phyloP scores from a whole-genome alignment of 306 rosid genomes.

The Begonia loranthoides region DNA sequence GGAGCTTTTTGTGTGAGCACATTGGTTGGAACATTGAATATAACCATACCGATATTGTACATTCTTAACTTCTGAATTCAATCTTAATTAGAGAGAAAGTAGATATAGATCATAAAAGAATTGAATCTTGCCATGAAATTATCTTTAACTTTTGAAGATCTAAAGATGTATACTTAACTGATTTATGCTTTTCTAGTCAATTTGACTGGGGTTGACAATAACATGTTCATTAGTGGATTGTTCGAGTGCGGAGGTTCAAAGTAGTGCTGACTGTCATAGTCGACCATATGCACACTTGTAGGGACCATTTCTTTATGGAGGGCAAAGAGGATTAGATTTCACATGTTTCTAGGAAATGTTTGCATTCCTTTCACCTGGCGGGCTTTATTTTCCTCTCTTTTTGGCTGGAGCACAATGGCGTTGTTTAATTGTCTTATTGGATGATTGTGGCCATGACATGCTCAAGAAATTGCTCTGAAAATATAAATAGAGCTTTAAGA shows the following conservation, averaged over 20 bases:
- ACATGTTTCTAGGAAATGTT: constrained; percentile 15
- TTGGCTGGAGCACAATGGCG: constrained; percentile 8
- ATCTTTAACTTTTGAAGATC: neutral
- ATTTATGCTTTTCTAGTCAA: neutral
- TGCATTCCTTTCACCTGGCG: constrained; percentile 13
- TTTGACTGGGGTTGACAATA: neutral
- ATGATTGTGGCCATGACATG: too few species aligned
- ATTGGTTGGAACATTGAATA: neutral
- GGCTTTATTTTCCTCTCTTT: constrained; percentile 12
- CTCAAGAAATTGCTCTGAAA: too few species aligned
- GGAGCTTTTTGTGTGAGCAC: neutral
- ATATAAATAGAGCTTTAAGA: too few species aligned
- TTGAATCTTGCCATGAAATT: neutral
- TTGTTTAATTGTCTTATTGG: neutral
- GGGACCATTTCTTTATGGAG: constrained; percentile 23
- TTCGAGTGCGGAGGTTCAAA: constrained; percentile 4
- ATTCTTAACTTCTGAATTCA: too few species aligned
- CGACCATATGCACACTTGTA: constrained; percentile 11
- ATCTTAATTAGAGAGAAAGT: too few species aligned
- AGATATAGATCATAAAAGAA: too few species aligned
- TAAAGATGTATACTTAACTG: neutral
- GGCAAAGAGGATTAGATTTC: constrained; percentile 19
- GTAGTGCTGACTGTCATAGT: constrained; percentile 15
- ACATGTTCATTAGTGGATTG: constrained; percentile 7
- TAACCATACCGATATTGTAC: neutral